phyloP scores from a whole-genome alignment of 352 stramenopile species.

The Pythium folliculosum region DNA sequence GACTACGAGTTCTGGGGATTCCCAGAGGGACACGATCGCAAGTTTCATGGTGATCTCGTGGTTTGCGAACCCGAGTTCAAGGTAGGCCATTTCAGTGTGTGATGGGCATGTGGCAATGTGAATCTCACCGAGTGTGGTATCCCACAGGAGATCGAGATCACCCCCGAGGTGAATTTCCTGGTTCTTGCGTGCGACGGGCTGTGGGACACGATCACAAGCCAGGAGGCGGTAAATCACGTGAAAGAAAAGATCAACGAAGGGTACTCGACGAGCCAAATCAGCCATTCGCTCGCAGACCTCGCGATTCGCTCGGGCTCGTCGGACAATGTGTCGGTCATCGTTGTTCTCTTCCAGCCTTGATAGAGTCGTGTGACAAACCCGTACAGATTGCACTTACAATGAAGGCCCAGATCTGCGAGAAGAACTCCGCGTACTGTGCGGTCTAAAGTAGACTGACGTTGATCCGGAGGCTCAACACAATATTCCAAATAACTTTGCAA shows the following conservation, averaged over 20 bases:
- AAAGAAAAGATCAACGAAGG: conserved; percentile 66
- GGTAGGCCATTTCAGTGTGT: conserved; percentile 8
- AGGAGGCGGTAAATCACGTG: conserved; percentile 89
- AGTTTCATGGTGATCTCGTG: conserved; percentile 86
- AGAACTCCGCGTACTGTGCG: neutral
- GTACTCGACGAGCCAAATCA: conserved; percentile 75
- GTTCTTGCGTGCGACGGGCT: conserved; percentile 92
- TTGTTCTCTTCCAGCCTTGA: conserved; percentile 70
- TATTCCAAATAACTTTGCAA: conserved; percentile 18
- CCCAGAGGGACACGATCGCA: conserved; percentile 74
- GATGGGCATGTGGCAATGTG: neutral
- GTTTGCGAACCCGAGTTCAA: conserved; percentile 87
- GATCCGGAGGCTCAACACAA: neutral
- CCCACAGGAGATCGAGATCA: conserved; percentile 84
- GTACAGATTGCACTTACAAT: neutral
- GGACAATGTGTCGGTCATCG: conserved; percentile 88
- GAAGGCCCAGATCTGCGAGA: neutral
- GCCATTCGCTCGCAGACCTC: conserved; percentile 81
- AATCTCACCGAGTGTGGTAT: too few species aligned
- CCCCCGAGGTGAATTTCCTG: conserved; percentile 89
- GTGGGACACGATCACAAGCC: conserved; percentile 93
- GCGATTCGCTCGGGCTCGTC: conserved; percentile 86
- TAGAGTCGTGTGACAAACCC: conserved; percentile 2
- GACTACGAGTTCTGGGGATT: conserved; percentile 87
- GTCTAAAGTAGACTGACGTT: conserved; percentile 2